These are phyloP conservation scores for Phlebopus sp. DNA, from an alignment of 1,284 basidiomycete species.

Conservation along the genomic window DNA sequence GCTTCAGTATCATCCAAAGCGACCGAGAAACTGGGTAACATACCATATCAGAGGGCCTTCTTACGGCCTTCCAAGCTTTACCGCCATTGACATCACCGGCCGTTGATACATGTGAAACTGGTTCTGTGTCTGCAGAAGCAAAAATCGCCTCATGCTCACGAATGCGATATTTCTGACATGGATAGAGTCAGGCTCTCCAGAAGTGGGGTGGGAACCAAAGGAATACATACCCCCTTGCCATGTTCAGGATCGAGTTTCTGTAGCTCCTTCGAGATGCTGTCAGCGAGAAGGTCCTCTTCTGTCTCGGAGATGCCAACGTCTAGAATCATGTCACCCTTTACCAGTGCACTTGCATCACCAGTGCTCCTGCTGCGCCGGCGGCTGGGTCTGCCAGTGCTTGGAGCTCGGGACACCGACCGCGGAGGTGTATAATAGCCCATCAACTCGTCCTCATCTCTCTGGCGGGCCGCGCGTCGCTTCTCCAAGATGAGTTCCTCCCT, in stretches of 20 bases:
- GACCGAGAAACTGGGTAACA: slow-evolving; percentile 20
- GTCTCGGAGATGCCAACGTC: slow-evolving; percentile 39
- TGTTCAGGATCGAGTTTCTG: slow-evolving; percentile 50
- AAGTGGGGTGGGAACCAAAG: neutral
- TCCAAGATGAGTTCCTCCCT: slow-evolving; percentile 73
- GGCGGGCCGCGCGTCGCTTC: slow-evolving; percentile 63
- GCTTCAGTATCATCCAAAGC: slow-evolving; percentile 1
- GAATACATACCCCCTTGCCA: slow-evolving; percentile 46
- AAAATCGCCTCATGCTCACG: slow-evolving; percentile 78
- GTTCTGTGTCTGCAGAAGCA: slow-evolving; percentile 70
- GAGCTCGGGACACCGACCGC: slow-evolving; percentile 21
- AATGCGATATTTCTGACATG: slow-evolving; percentile 53
- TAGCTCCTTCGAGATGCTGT: slow-evolving; percentile 69
- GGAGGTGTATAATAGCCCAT: slow-evolving; percentile 35
- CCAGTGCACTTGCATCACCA: slow-evolving; percentile 55
- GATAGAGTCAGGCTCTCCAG: slow-evolving; percentile 4
- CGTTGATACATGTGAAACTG: slow-evolving; percentile 61
- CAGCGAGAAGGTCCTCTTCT: slow-evolving; percentile 54
- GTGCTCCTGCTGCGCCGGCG: slow-evolving; percentile 71
- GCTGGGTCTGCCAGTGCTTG: slow-evolving; percentile 48
- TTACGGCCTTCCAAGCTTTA: slow-evolving; percentile 85
- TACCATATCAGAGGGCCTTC: slow-evolving; percentile 92
- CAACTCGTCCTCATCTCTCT: slow-evolving; percentile 48
- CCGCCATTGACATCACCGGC: slow-evolving; percentile 81
- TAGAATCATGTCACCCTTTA: slow-evolving; percentile 37